phyloP scores from a whole-genome alignment of 192 early-diverging fungal species.

The Spinellus fusiger region DNA sequence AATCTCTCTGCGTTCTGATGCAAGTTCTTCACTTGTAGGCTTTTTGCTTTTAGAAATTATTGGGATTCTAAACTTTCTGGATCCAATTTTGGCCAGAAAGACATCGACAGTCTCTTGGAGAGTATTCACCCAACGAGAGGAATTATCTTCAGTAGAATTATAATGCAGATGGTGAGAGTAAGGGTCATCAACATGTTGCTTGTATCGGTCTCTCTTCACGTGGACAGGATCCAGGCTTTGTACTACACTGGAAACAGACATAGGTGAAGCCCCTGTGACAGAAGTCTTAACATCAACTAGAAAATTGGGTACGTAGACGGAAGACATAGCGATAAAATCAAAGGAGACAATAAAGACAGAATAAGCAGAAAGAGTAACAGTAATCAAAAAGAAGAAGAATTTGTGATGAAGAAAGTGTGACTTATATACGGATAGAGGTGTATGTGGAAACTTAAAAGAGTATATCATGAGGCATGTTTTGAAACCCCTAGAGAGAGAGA shows the following conservation, averaged over 20 bases:
- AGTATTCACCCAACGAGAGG: background rate
- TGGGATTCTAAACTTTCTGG: background rate
- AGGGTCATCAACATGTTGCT: constrained; percentile 9
- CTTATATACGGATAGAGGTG: too few relatives aligned
- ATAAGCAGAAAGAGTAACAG: background rate
- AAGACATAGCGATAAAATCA: background rate
- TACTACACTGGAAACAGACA: background rate
- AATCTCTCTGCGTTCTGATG: too few relatives aligned
- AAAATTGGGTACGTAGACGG: background rate
- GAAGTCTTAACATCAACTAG: too few relatives aligned
- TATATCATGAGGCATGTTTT: too few relatives aligned
- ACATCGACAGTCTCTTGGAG: background rate
- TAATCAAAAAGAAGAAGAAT: background rate
- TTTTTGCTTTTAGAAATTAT: background rate
- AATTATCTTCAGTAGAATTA: constrained; percentile 7
- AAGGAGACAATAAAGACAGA: background rate
- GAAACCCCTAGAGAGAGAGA: too few relatives aligned
- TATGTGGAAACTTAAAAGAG: too few relatives aligned
- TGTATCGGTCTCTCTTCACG: constrained; percentile 7
- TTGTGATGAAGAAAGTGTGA: too few relatives aligned
- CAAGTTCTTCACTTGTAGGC: background rate
- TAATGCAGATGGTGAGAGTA: constrained; percentile 15
- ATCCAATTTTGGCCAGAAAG: background rate
- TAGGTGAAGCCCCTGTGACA: too few relatives aligned
- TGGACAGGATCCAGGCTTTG: background rate